These are phyloP conservation scores for Trichophyton equinum DNA, from an alignment of 2,329 filamentous ascomycete genomes.

Conservation along the genomic window DNA sequence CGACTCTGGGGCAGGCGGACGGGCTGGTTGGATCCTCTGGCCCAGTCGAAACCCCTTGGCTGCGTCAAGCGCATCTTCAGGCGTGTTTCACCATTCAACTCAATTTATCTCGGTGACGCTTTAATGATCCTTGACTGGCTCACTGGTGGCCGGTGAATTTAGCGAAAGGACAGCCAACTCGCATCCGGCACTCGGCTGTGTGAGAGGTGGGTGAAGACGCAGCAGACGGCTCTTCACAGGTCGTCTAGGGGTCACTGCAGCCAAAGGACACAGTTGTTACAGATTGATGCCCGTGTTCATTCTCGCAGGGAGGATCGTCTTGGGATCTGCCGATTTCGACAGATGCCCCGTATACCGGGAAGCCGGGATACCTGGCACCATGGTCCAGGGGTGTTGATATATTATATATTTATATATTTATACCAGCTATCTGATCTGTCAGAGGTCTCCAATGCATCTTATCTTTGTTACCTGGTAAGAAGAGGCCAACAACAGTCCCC, in stretches of 20 bases:
- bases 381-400: too few relatives aligned
- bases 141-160: neutral
- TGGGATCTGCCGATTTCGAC: too few relatives aligned
- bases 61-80: neutral
- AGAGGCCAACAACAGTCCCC: too few relatives aligned
- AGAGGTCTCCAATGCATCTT: too few relatives aligned
- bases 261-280: neutral
- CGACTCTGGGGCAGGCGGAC: neutral
- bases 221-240: neutral
- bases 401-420: too few relatives aligned
- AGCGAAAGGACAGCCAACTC: neutral
- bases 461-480: too few relatives aligned
- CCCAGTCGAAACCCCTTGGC: neutral
- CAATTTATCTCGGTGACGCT: neutral
- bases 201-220: neutral
- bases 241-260: neutral
- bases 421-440: too few relatives aligned
- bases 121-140: neutral
- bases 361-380: too few relatives aligned
- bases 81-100: constrained; percentile 3
- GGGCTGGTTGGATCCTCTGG: neutral
- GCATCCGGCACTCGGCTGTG: neutral
- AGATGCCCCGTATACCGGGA: too few relatives aligned
- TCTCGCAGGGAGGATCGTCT: too few relatives aligned
- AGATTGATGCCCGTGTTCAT: neutral